Evolutionary conservation across 495 filamentous ascomycete species (phyloP).

Genomic region (Neurospora sp.): DNA sequence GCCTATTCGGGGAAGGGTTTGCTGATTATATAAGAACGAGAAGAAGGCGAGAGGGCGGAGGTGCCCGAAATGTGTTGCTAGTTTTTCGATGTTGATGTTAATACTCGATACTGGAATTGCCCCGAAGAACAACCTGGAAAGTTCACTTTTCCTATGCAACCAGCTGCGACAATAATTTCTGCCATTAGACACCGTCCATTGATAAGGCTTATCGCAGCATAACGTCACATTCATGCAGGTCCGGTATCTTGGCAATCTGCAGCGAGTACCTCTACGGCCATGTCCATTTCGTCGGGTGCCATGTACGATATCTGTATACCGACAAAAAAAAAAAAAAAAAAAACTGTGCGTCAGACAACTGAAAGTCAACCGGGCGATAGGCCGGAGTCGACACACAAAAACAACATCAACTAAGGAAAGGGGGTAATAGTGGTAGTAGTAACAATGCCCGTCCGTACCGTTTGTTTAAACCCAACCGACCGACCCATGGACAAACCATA

Average conservation of each 20-base stretch:
- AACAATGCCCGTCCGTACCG: not conserved
- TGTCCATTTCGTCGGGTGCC: not conserved
- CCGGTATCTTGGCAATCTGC: not conserved
- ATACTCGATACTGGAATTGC: not conserved
- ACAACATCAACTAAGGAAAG: not conserved
- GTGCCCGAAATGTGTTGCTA: not conserved
- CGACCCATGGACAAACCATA: not conserved
- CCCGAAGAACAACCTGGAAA: not conserved
- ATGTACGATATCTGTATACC: not conserved
- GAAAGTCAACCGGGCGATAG: not conserved
- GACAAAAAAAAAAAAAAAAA: not conserved
- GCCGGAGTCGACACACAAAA: not conserved
- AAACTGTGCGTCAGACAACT: not conserved
- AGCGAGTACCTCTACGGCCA: not conserved
- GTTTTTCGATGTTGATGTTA: not conserved
- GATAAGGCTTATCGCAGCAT: not conserved
- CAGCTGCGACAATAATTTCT: not conserved
- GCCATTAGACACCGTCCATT: not conserved
- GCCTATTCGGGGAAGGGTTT: not conserved
- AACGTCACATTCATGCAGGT: not conserved
- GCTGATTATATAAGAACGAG: not conserved
- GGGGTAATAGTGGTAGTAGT: not conserved
- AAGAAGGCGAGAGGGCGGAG: not conserved
- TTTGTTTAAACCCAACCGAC: not conserved
- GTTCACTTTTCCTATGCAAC: not conserved